Base-by-base conservation (phyloP, 2,329 filamentous ascomycete species). In the Lasiodiplodia theobromae region DNA sequence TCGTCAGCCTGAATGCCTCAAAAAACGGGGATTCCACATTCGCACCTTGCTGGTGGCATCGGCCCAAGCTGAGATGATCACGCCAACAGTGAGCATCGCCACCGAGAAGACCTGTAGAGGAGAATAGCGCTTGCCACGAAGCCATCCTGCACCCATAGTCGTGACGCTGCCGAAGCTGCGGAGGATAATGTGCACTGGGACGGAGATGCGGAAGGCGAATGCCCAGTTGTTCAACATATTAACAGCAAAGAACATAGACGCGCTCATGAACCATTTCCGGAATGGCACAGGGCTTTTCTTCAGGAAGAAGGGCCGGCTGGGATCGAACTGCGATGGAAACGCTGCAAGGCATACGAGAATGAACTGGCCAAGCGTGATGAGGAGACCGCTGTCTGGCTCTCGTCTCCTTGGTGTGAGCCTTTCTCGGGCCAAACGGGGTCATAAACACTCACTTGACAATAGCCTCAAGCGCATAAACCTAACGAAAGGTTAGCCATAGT, bases 211-310 rank as follows among this genome's bases (percentile, higher is more conserved):
- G 82, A 97, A 99, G 71, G 93, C 94, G 79, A 99, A 99, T 7
- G 95, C 96, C 84, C 95, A 95, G 75, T 99, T 99, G 82, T 99
- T 99, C 76, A 99, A 83, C 69, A 98, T 89, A 75, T 98, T 99
- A 81, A 99, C 96, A 71, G 88, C 87, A 78, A 97, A 96, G 81
- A 98, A 98, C 73, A 97, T 87, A 4, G 91, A 83, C 52, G 97
- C 97, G 77, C 97, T 97, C 75, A 95, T 85, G 62, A 92, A 77
- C 94, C 96, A 98, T 77, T 93, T 91, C 58, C 86, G 86, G 67
- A 98, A 84, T 0, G 96, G 96, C 4, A 98, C 93, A 64, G 88
- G 89, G 72, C 94, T 94, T 21, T 88, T 88, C 68, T 88, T 88
- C 54, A 98, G 80, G 75, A 92, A 95, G 71, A 93, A 88, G 0